These are phyloP conservation scores for Linum usitatissimum DNA, from an alignment of 345 rosid species.

Conservation along the genomic window DNA sequence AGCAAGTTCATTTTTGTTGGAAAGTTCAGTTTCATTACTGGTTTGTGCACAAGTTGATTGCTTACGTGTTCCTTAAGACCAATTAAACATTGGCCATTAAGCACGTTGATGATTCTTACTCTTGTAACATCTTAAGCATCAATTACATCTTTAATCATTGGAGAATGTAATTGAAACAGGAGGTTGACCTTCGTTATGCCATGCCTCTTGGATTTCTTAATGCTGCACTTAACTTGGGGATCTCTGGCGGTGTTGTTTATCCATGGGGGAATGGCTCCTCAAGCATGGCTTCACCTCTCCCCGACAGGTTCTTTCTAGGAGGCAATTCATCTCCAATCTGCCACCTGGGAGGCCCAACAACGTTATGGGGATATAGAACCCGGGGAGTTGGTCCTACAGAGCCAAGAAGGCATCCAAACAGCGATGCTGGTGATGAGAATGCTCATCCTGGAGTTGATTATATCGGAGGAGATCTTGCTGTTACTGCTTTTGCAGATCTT, in stretches of 20 bases:
- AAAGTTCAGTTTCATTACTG: background rate
- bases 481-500: conserved; percentile 77
- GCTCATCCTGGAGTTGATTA: conserved; percentile 50
- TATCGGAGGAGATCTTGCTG: conserved; percentile 88
- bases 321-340: conserved; percentile 82
- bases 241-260: conserved; percentile 56
- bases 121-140: background rate
- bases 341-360: conserved; percentile 64
- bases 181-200: conserved; percentile 73
- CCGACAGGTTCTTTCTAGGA: conserved; percentile 88
- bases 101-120: background rate
- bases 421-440: conserved; percentile 24
- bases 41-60: background rate
- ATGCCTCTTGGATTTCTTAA: conserved; percentile 64
- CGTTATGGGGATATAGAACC: conserved; percentile 70
- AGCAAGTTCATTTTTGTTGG: background rate
- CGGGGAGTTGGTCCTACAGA: conserved; percentile 86
- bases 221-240: conserved; percentile 71
- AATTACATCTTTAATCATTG: background rate
- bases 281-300: conserved; percentile 44
- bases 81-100: too few species aligned
- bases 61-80: background rate
- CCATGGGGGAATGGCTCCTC: conserved; percentile 72
- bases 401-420: conserved; percentile 41
- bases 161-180: conserved; percentile 33